Evolutionary conservation across 2,329 filamentous ascomycete species (phyloP).

Genomic region (Calonectria ilicicola): DNA sequence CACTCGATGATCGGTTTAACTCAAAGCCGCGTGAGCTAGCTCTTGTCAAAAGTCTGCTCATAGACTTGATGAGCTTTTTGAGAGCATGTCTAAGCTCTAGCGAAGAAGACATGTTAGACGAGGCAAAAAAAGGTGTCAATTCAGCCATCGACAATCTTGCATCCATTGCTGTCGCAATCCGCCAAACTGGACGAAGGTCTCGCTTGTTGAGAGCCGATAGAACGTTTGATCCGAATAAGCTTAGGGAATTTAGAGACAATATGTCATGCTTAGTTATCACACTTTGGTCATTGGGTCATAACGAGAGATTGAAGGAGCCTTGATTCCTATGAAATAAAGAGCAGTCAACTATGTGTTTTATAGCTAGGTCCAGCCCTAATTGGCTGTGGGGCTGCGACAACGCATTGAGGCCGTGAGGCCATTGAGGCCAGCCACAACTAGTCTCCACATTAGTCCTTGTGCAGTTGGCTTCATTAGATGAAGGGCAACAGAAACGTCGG

Average conservation of each 20-base stretch:
- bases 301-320: too few species aligned
- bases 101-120: not conserved
- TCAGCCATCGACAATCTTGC: conserved; percentile 18
- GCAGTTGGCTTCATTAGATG: not conserved
- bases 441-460: too few species aligned
- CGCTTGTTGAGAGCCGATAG: conserved; percentile 7
- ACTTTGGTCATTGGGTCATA: too few species aligned
- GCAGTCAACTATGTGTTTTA: too few species aligned
- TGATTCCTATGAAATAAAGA: too few species aligned
- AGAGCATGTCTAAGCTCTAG: not conserved
- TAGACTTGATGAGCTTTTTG: not conserved
- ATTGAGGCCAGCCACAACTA: too few species aligned
- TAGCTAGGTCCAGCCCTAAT: too few species aligned
- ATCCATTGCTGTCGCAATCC: conserved; percentile 13
- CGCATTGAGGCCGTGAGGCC: too few species aligned
- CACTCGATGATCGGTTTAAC: conserved; percentile 11
- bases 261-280: not conserved
- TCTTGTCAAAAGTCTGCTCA: conserved; percentile 9
- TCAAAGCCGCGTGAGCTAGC: conserved; percentile 9
- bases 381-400: too few species aligned
- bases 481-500: not conserved
- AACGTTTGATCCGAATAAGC: not conserved
- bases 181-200: conserved; percentile 11
- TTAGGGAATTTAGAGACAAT: not conserved
- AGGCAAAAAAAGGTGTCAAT: conserved; percentile 13